These are phyloP conservation scores for Coemansia biformis DNA, from an alignment of 192 early-diverging fungal species.

Conservation along the genomic window DNA sequence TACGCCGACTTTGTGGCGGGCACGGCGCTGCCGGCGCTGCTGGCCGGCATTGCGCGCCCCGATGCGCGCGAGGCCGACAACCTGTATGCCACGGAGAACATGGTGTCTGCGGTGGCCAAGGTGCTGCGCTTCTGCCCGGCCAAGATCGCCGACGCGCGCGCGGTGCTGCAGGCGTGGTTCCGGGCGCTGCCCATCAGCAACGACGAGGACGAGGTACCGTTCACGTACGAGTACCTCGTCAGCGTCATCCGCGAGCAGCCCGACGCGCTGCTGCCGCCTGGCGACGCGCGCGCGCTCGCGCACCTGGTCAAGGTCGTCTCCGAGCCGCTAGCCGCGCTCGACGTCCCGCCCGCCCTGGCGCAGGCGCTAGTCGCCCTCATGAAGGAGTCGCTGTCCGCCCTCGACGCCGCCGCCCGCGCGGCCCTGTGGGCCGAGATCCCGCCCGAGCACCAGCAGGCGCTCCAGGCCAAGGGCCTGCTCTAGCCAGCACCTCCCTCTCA, in stretches of 20 bases:
- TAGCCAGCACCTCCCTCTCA: not conserved
- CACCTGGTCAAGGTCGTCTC: constrained; percentile 40
- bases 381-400: constrained; percentile 16
- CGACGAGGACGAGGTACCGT: constrained; percentile 83
- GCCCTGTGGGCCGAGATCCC: constrained; percentile 40
- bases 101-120: constrained; percentile 86
- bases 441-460: constrained; percentile 42
- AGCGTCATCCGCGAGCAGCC: constrained; percentile 56
- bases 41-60: constrained; percentile 61
- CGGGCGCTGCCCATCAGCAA: constrained; percentile 72
- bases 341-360: constrained; percentile 19
- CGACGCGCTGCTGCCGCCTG: constrained; percentile 21
- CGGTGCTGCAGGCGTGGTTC: constrained; percentile 71
- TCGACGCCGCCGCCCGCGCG: constrained; percentile 29
- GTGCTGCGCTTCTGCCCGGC: constrained; percentile 63
- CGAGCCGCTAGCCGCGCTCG: constrained; percentile 31
- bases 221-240: constrained; percentile 71
- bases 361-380: constrained; percentile 29
- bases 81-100: constrained; percentile 88
- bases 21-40: constrained; percentile 69
- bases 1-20: constrained; percentile 67
- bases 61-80: constrained; percentile 68
- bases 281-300: constrained; percentile 13
- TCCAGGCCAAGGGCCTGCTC: constrained; percentile 37
- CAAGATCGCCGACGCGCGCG: constrained; percentile 57